phyloP scores from a whole-genome alignment of 2,329 filamentous ascomycete species.

The Chaetothyriales sp. region DNA sequence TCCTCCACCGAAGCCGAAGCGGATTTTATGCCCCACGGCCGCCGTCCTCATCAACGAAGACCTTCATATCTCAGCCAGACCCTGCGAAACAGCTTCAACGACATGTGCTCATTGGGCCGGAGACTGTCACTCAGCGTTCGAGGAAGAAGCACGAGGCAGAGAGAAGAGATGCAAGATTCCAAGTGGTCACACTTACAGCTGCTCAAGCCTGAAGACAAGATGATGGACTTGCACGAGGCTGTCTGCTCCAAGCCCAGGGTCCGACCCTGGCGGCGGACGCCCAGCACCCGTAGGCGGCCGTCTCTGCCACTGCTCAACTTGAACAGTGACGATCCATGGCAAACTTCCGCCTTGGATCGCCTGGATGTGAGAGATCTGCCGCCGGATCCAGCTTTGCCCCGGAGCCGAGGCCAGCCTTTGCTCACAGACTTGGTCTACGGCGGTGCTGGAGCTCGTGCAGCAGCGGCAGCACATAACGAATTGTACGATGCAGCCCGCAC shows the following conservation, averaged over 20 bases:
- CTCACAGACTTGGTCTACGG: constrained; percentile 26
- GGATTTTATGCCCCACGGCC: background rate
- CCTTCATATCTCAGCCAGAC: constrained; percentile 14
- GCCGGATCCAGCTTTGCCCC: constrained; percentile 8
- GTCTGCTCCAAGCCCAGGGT: constrained; percentile 9
- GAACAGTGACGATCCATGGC: background rate
- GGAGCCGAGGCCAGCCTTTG: constrained; percentile 24
- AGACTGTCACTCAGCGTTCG: constrained; percentile 16
- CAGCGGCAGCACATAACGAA: constrained; percentile 36
- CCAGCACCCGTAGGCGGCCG: constrained; percentile 10
- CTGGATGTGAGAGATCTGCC: background rate
- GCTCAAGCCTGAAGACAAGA: constrained; percentile 6
- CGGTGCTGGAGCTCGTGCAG: constrained; percentile 32
- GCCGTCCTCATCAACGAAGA: constrained; percentile 9
- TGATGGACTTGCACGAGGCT: constrained; percentile 12
- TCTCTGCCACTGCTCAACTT: constrained; percentile 15
- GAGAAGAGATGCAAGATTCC: constrained; percentile 9
- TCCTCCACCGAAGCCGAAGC: background rate
- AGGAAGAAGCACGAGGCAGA: constrained; percentile 8
- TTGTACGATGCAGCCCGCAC: constrained; percentile 14
- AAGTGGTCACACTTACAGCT: constrained; percentile 5
- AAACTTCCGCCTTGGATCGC: background rate
- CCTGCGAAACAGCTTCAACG: constrained; percentile 14
- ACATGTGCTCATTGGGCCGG: constrained; percentile 12
- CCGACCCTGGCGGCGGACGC: constrained; percentile 5